These are phyloP conservation scores for Neospermospora avenae DNA, from an alignment of 2,329 filamentous ascomycete genomes.

Conservation along the genomic window DNA sequence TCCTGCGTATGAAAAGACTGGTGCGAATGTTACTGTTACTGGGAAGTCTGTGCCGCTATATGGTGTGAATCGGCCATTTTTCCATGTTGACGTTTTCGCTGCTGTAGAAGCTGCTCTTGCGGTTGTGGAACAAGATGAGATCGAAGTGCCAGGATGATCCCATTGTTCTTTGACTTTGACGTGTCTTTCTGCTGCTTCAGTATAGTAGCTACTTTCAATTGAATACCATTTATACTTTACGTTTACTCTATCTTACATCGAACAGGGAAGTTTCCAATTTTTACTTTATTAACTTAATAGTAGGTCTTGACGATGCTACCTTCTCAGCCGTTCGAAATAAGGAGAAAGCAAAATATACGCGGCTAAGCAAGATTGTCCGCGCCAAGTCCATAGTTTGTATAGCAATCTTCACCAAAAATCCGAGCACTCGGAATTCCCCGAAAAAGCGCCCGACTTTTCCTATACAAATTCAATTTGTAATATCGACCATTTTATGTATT, in stretches of 20 bases:
- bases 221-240: background rate
- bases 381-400: too few species aligned
- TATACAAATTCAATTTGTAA: too few species aligned
- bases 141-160: background rate
- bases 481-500: too few species aligned
- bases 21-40: background rate
- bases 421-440: too few species aligned
- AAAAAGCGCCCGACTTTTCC: too few species aligned
- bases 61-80: constrained; percentile 82
- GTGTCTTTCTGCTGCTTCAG: background rate
- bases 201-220: background rate
- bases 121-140: constrained; percentile 62
- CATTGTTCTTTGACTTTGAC: background rate
- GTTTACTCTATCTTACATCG: background rate
- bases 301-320: too few species aligned
- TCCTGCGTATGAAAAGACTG: background rate
- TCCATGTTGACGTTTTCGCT: constrained; percentile 89
- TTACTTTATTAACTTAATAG: too few species aligned
- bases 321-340: too few species aligned
- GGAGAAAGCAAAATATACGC: too few species aligned
- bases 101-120: constrained; percentile 84
- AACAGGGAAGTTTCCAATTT: too few species aligned
- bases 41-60: constrained; percentile 64
- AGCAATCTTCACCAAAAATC: too few species aligned
- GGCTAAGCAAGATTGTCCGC: too few species aligned